Evolutionary conservation across 495 filamentous ascomycete species (phyloP), one percentile per base, ranked within the genome.

Genomic region (Rhypophila decipiens): DNA sequence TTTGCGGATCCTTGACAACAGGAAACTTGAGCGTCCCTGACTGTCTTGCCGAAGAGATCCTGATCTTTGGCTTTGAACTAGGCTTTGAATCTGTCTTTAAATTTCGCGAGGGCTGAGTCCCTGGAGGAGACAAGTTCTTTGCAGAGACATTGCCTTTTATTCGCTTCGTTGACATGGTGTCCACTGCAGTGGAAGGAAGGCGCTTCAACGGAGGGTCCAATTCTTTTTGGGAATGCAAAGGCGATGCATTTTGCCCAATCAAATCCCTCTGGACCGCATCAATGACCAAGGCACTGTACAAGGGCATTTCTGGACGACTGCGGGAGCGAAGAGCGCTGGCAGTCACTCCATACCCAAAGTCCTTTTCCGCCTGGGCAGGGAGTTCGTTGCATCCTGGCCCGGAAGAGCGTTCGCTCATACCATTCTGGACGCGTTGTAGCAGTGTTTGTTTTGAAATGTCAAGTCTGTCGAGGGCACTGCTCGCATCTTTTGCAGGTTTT

Each of bases 1-100:
- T 78, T 50, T 83, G 77, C 0, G 84, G 77, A 49, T 93, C 78
- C 63, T 95, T 95, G 13, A 94, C 87, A 9, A 91, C 79, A 1
- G 85, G 77, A 53, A 88, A 95, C 13, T 69, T 71, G 19, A 88
- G 71, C 1, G 58, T 63, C 19, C 55, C 56, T 24, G 56, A 49
- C 22, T 49, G 40, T 20, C 58, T 65, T 29, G 52, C 42, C 51
- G 61, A n/a, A 36, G 13, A 58, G 15, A n/a, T 17, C 27, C 42
- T 29, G 9, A 42, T 7, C 3, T 34, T 42, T n/a, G 52, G 18
- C 40, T 57, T 63, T 15, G 45, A n/a, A n/a, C n/a, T n/a, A n/a
- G n/a, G n/a, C n/a, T 7, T 31, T 31, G 27, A 31, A 13, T 31
- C 13, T 31, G 7, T 7, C 13, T 7, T 31, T 13, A 31, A 7